These are phyloP conservation scores for Truncatella angustata DNA, from an alignment of 2,329 filamentous ascomycete genomes.

Conservation along the genomic window DNA sequence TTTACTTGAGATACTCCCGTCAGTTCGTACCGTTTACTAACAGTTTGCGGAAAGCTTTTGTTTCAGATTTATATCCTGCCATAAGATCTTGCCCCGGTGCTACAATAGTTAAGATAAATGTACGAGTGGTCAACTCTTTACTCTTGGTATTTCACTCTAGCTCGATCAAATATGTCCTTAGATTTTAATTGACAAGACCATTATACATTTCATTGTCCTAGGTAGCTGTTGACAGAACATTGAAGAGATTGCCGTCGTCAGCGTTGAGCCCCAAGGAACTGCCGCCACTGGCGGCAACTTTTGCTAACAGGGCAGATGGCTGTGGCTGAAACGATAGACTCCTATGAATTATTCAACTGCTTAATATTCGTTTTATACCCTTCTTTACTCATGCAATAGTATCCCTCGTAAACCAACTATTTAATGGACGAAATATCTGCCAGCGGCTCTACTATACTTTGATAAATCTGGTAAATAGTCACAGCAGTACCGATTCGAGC, in stretches of 20 bases:
- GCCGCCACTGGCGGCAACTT: not conserved
- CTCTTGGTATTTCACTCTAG: slow-evolving; percentile 4
- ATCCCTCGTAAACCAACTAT: not conserved
- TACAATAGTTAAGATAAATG: slow-evolving; percentile 21
- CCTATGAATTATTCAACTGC: not conserved
- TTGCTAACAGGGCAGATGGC: not conserved
- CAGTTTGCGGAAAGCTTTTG: not conserved
- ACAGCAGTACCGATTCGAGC: not conserved
- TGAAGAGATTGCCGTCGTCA: not conserved
- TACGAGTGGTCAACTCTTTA: slow-evolving; percentile 17
- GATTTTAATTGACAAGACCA: not conserved
- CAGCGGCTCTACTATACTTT: not conserved
- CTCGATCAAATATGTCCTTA: not conserved
- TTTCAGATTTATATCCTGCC: slow-evolving; percentile 14
- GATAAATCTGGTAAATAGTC: not conserved
- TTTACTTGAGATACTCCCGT: not conserved
- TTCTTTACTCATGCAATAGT: no score
- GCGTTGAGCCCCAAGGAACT: not conserved
- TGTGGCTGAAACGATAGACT: not conserved
- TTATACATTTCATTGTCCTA: not conserved
- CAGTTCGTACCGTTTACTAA: not conserved
- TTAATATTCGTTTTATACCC: not conserved
- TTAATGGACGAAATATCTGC: not conserved
- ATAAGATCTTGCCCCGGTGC: slow-evolving; percentile 20
- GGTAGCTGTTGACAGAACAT: not conserved